Evolutionary conservation across 805 yeast species (phyloP).

Genomic region (Schizosaccharomyces japonicus): DNA sequence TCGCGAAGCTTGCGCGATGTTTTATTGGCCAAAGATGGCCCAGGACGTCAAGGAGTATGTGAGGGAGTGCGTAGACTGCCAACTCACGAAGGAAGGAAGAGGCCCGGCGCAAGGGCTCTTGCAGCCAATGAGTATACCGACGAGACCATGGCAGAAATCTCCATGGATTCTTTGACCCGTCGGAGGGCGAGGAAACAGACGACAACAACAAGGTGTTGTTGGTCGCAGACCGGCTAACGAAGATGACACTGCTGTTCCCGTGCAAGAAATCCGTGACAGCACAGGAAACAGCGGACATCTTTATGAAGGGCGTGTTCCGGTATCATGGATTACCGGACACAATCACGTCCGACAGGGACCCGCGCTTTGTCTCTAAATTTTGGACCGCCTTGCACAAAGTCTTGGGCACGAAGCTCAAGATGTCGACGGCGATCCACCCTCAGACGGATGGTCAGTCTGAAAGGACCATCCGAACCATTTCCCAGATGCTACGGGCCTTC

Average conservation of each 20-base stretch:
- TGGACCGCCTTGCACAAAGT: neutral
- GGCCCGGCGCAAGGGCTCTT: no score
- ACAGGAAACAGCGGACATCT: neutral
- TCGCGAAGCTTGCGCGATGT: neutral
- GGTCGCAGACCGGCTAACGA: slow-evolving; percentile 11
- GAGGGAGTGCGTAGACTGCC: neutral
- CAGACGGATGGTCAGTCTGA: neutral
- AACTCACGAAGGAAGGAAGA: no score
- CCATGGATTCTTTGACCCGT: slow-evolving; percentile 10
- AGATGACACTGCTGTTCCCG: slow-evolving; percentile 10
- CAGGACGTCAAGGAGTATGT: neutral
- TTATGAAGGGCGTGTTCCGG: neutral
- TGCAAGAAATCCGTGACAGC: neutral
- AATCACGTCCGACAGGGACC: neutral
- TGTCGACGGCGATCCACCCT: neutral
- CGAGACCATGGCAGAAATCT: slow-evolving; percentile 7
- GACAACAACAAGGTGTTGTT: slow-evolving; percentile 9
- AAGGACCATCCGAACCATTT: no score
- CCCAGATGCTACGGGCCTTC: no score
- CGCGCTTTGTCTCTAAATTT: neutral
- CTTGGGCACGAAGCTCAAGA: neutral
- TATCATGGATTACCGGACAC: neutral
- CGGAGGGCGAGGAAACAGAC: slow-evolving; percentile 7
- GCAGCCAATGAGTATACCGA: no score
- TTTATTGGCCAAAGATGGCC: slow-evolving; percentile 3